phyloP scores from a whole-genome alignment of 257 asterid species.

The Lavandula angustifolia region DNA sequence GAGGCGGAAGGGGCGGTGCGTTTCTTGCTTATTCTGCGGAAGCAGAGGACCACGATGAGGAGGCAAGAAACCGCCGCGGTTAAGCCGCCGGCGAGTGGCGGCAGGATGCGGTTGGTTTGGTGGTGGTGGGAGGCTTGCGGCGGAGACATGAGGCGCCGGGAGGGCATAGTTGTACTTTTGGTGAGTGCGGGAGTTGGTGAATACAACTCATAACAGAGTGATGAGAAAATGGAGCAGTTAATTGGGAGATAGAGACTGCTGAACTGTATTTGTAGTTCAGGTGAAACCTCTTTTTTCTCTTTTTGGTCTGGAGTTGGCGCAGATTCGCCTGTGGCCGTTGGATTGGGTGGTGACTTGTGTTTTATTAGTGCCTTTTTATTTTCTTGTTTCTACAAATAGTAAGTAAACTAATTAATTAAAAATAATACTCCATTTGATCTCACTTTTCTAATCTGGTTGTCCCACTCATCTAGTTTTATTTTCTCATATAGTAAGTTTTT shows the following conservation, averaged over 20 bases:
- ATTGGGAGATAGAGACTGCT: slow-evolving; percentile 21
- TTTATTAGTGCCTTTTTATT: no score
- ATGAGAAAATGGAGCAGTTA: slow-evolving; percentile 30
- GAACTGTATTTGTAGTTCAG: slow-evolving; percentile 13
- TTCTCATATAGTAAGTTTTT: no score
- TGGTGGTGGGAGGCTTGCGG: slow-evolving; percentile 40
- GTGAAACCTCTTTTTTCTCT: not conserved
- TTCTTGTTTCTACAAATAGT: no score
- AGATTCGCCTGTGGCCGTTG: slow-evolving; percentile 12
- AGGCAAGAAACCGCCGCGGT: slow-evolving; percentile 67
- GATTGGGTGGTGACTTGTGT: not conserved
- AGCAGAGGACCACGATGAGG: slow-evolving; percentile 61
- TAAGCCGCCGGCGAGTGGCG: slow-evolving; percentile 62
- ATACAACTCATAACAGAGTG: slow-evolving; percentile 37
- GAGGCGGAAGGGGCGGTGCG: slow-evolving; percentile 82
- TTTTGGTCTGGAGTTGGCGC: not conserved
- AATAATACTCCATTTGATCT: no score
- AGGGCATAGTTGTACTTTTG: slow-evolving; percentile 60
- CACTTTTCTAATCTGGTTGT: no score
- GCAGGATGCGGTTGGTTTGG: slow-evolving; percentile 31
- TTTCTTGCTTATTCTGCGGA: slow-evolving; percentile 60
- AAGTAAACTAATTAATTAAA: no score
- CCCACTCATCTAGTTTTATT: no score
- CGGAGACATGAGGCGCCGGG: slow-evolving; percentile 62
- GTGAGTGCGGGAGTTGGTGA: slow-evolving; percentile 26